Percentiles rank a stretch among this genome's conserved stretches.
phyloP scores from a whole-genome alignment of 768 basidiomycete species.

The Termitomyces sp. region DNA sequence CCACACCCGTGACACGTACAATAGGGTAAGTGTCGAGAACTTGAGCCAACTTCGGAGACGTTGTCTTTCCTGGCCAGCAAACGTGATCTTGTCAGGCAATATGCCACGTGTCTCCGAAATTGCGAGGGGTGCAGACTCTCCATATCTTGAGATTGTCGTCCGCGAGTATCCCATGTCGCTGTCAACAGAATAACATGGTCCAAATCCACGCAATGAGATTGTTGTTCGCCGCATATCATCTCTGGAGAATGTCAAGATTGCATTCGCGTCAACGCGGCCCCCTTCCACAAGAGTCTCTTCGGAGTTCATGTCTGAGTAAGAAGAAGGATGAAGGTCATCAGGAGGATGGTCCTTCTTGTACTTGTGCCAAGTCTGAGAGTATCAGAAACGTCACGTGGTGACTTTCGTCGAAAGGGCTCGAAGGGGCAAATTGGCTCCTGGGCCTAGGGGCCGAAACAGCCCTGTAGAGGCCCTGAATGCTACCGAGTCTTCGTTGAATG shows the following conservation, averaged over 20 bases:
- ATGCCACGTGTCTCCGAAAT: slow-evolving; percentile 14
- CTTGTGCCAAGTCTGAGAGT: neutral
- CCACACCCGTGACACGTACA: slow-evolving; percentile 11
- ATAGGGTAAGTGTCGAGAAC: slow-evolving; percentile 14
- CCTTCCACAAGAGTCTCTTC: slow-evolving; percentile 14
- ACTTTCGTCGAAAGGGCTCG: neutral
- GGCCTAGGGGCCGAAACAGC: neutral
- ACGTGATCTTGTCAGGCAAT: slow-evolving; percentile 18
- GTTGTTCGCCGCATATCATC: slow-evolving; percentile 16
- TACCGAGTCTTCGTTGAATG: neutral
- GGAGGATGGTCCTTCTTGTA: neutral
- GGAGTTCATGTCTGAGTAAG: slow-evolving; percentile 9
- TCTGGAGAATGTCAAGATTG: slow-evolving; percentile 11
- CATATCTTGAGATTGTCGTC: slow-evolving; percentile 12
- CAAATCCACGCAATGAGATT: slow-evolving; percentile 12
- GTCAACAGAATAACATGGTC: slow-evolving; percentile 12
- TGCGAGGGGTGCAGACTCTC: slow-evolving; percentile 13
- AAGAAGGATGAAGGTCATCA: neutral
- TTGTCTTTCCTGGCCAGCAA: slow-evolving; percentile 13
- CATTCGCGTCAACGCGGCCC: slow-evolving; percentile 9
- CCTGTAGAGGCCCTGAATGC: neutral
- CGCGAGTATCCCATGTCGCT: slow-evolving; percentile 11
- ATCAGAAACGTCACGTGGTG: slow-evolving; percentile 5
- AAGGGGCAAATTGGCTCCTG: neutral
- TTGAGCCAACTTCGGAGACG: slow-evolving; percentile 18